Evolutionary conservation across 139 green algal species (phyloP), one percentile per base, ranked within the genome.

Genomic region (Coccomyxa sp.): DNA sequence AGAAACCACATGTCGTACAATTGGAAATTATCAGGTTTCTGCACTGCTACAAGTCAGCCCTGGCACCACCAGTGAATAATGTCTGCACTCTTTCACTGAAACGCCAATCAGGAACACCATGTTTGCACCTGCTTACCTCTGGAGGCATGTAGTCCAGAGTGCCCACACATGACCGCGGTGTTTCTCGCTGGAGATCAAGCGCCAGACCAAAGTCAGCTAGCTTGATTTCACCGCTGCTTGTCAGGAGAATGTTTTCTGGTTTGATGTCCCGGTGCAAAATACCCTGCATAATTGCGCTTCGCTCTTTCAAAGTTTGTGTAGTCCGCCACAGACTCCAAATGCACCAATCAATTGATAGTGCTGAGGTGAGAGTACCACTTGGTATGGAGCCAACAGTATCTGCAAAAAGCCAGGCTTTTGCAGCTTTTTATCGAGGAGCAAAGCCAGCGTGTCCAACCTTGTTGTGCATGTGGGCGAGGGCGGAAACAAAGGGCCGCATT

Each of bases 121-220:
- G 4, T 71, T 25, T 25, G 21, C 9, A 71, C 21, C 18, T 28
- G 30, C 76, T 0, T 67, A 90, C 90, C 88, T 93, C 90, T 51
- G 92, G 92, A 11, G 91, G 88, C 90, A 95, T 94, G 89, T 93
- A 95, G 86, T 95, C 91, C 38, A 97, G 86, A 0, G 94, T 97
- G 78, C 90, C 90, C 27, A 86, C 83, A 18, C 83, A 76, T 15
- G 83, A 80, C 18, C 67, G 84, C 16, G 85, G 79, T n/a, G 67
- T 77, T 67, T 90, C 84, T 45, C 79, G 23, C 25, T 32, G 67
- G 4, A 83, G 79, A 75, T 90, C 82, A n/a, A 92, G 88, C 75
- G 89, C 89, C 60, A 92, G 81, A 14, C 89, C 89, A 89, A 92
- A 92, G 77, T 92, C 89, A 16, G 83, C 86, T 45, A 92, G 82